Base-by-base conservation (phyloP, 164 flowering plant genomes). In the Umbellularia californica region DNA sequence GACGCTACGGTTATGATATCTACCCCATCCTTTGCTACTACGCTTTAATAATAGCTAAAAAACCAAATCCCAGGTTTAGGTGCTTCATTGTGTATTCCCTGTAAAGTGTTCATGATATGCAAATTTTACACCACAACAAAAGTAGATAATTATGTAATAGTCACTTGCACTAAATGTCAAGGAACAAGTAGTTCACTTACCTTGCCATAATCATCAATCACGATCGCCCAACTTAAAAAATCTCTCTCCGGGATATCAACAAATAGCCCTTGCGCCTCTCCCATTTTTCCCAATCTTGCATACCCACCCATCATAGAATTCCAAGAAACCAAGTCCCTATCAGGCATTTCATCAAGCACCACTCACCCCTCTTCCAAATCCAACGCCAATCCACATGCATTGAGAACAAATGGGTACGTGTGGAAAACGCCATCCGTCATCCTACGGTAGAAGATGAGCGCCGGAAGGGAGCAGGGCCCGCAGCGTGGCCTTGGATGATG, bases 401-500 rank as follows among this genome's bases (percentile, higher is more conserved):
- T 87, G 1, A 85, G 69, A 72, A 81, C 81, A 78, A 80, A 73
- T 5, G 84, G 83, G 79, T 81, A 83, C 0, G 86, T 86, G 73
- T 77, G 27, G 27, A 25, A 55, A 17, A 77, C 58, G 23, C 75
- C 75, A 41, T 70, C 69, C 67, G 51, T 65, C 85, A 84, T 79
- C 50, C 50, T 65, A 6, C 33, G 19, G 51, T 78, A 86, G 41
- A 79, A 74, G 13, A 55, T 6, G 1, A 80, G 77, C 2, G 83
- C 14, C 35, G 41, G 25, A 50, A 58, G 17, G 80, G 82, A n/a
- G 71, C 70, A 41, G 81, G 79, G 80, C 76, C 68, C 33, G 73
- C 64, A 12, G 72, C 73, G 47, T 69, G 70, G 72, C 75, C 78
- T 67, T 77, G 80, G 33, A 86, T 79, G 78, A 86, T 80, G 69